Evolutionary conservation across 2,329 filamentous ascomycete genomes (phyloP).

Genomic region (Basipetospora sp.): DNA sequence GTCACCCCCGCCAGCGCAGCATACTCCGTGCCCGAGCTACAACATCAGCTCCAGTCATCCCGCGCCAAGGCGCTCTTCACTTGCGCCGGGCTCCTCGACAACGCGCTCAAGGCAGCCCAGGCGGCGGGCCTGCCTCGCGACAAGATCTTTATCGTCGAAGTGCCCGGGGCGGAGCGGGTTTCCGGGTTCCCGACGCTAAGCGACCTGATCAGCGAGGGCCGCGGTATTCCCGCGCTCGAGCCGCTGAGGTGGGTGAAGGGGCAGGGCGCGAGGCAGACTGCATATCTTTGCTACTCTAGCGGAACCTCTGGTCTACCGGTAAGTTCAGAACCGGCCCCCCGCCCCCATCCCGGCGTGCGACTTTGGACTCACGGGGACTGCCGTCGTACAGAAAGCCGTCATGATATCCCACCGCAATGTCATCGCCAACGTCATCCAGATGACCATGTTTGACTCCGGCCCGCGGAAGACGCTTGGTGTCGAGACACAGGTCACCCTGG

Average conservation of each 20-base stretch:
- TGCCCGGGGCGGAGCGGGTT: slow-evolving; percentile 41
- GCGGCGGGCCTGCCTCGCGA: slow-evolving; percentile 47
- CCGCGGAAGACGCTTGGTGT: slow-evolving; percentile 22
- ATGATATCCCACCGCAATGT: slow-evolving; percentile 71
- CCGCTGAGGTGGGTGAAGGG: slow-evolving; percentile 46
- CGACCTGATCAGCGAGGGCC: slow-evolving; percentile 49
- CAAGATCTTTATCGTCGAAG: slow-evolving; percentile 53
- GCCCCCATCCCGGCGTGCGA: neutral
- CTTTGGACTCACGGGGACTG: too few species aligned
- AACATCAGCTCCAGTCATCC: slow-evolving; percentile 56
- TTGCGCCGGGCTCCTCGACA: slow-evolving; percentile 49
- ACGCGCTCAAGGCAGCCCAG: slow-evolving; percentile 48
- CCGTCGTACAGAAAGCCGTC: slow-evolving; percentile 54
- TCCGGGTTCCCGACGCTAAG: slow-evolving; percentile 48
- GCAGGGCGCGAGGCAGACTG: slow-evolving; percentile 51
- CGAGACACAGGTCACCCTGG: slow-evolving; percentile 36
- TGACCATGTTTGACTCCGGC: slow-evolving; percentile 28
- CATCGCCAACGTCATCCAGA: slow-evolving; percentile 60
- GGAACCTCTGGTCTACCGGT: slow-evolving; percentile 67
- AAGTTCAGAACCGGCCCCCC: slow-evolving; percentile 13
- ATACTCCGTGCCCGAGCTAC: slow-evolving; percentile 54
- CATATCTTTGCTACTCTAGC: slow-evolving; percentile 68
- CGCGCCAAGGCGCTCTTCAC: slow-evolving; percentile 59
- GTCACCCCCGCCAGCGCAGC: slow-evolving; percentile 61
- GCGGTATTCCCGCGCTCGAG: slow-evolving; percentile 35